Evolutionary conservation across 768 basidiomycete species (phyloP), one percentile per base, ranked within the genome.

Genomic region (Filobasidium floriforme): DNA sequence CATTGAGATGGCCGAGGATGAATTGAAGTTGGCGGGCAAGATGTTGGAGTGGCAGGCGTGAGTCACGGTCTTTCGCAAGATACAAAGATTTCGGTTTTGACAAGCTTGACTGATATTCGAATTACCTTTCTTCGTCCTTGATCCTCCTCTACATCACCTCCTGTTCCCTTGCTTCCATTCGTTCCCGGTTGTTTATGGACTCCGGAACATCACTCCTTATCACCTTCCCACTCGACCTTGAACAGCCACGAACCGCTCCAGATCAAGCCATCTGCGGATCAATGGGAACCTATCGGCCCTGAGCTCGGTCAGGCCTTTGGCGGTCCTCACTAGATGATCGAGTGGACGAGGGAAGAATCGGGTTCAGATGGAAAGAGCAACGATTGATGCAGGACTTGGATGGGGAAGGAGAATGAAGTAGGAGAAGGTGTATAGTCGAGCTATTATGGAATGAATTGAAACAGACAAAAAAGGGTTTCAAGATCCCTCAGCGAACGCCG

Each of bases 31-130:
- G 44, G 89, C 83, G 5, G 81, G 81, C 40, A 89, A 89, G 80
- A 89, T 96, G 88, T 75, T 87, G n/a, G 88, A 92, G 75, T 98
- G 91, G 92, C 94, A 93, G 81, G 85, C 89, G 93, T 97, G 78
- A 78, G 92, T 88, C 62, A 3, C 32, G 9, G 32, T 37, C 32
- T n/a, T n/a, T 37, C 32, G 32, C 1, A 15, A 59, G 68, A 26
- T 32, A n/a, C n/a, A n/a, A n/a, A n/a, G n/a, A n/a, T 63, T 5
- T 59, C 11, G 49, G 7, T 55, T 32, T 60, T 22, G 9, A 68
- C 5, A 57, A n/a, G n/a, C 46, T 66, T 43, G 66, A 63, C 54
- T 57, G 24, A 26, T 28, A 9, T 59, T 49, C 61, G 68, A 3
- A 24, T 66, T 54, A 37, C 22, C n/a, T 19, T n/a, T 43, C 37